Conservation (phyloP, 257 asterid genomes). For the Asclepias syriaca region DNA sequence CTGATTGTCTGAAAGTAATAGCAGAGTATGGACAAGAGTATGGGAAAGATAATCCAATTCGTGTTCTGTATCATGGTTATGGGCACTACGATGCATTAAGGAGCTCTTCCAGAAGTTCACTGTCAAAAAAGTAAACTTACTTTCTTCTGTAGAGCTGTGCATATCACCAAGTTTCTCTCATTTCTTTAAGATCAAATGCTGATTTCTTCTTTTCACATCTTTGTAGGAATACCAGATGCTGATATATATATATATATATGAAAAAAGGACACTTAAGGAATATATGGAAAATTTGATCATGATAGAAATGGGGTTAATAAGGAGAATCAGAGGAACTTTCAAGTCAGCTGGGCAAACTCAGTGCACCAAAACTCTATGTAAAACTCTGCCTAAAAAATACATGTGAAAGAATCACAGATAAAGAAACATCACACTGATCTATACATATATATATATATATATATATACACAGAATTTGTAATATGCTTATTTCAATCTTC, state of each 20-base stretch:
- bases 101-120: constrained; percentile 27
- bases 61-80: constrained; percentile 62
- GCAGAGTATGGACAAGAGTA: constrained; percentile 73
- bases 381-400: background rate
- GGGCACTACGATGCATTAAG: constrained; percentile 66
- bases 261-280: no score
- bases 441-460: background rate
- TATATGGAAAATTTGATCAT: no score
- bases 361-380: no score
- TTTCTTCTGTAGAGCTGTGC: background rate
- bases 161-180: no score
- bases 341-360: no score
- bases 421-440: background rate
- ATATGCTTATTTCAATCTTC: constrained; percentile 19
- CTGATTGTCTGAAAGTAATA: constrained; percentile 41
- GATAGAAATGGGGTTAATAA: no score
- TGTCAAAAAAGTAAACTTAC: constrained; percentile 30
- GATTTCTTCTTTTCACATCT: background rate
- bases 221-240: constrained; percentile 5
- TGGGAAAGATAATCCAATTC: constrained; percentile 54
- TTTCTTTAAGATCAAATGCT: background rate
- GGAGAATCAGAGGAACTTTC: no score
- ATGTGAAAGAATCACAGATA: background rate
- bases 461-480: background rate
- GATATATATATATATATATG: background rate